phyloP scores from a whole-genome alignment of 2,329 filamentous ascomycete species.

The Pseudocercospora eumusae region DNA sequence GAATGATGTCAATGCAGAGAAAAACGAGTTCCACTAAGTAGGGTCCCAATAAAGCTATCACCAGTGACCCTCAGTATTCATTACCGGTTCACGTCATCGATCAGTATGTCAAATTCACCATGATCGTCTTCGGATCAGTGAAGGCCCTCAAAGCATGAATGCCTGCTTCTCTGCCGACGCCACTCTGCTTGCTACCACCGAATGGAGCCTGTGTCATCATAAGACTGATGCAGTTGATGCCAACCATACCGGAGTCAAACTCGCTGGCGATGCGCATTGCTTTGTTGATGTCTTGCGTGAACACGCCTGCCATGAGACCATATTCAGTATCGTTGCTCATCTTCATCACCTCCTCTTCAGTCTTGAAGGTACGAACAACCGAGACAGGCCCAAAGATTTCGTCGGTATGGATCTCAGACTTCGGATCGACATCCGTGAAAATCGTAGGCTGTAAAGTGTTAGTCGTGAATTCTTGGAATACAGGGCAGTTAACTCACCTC shows the following conservation, averaged over 20 bases:
- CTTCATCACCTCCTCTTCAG: slow-evolving; percentile 54
- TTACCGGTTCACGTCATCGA: no score
- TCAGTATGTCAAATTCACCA: slow-evolving; percentile 22
- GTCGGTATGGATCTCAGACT: slow-evolving; percentile 39
- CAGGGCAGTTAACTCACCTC: background rate
- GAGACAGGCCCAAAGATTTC: slow-evolving; percentile 79
- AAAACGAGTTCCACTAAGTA: slow-evolving; percentile 21
- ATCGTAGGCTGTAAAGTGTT: slow-evolving; percentile 12
- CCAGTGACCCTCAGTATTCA: background rate
- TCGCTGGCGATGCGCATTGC: slow-evolving; percentile 47
- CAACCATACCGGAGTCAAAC: slow-evolving; percentile 57
- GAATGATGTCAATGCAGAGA: slow-evolving; percentile 22
- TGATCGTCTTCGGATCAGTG: slow-evolving; percentile 50
- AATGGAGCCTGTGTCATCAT: slow-evolving; percentile 47
- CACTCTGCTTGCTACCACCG: slow-evolving; percentile 55
- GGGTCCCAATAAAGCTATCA: background rate
- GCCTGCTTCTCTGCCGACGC: slow-evolving; percentile 53
- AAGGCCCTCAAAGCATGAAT: slow-evolving; percentile 48
- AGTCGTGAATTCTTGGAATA: background rate
- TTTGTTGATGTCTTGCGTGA: slow-evolving; percentile 64
- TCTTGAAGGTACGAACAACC: slow-evolving; percentile 63
- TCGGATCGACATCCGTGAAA: slow-evolving; percentile 18
- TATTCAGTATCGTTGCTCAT: slow-evolving; percentile 73
- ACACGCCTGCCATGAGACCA: slow-evolving; percentile 70
- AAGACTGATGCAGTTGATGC: slow-evolving; percentile 40